phyloP scores from a whole-genome alignment of 805 yeast genomes.

The Maudiozyma barnettii region DNA sequence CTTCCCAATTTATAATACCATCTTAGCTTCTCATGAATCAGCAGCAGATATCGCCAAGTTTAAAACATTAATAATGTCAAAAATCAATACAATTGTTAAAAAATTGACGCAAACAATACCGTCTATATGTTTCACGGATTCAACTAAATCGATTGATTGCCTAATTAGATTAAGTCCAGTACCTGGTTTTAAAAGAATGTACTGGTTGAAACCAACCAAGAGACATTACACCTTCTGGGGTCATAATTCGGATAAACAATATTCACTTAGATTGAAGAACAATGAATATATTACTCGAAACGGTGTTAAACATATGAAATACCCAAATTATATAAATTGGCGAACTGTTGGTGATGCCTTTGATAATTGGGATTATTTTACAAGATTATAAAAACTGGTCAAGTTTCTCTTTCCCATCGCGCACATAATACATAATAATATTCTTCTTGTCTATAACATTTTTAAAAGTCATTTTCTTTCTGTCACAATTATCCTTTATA shows the following conservation, averaged over 20 bases:
- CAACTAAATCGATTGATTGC: slow-evolving; percentile 20
- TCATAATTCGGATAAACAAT: slow-evolving; percentile 18
- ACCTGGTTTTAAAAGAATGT: slow-evolving; percentile 25
- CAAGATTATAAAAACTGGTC: neutral
- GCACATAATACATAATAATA: neutral
- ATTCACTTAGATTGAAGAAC: slow-evolving; percentile 11
- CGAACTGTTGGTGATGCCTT: slow-evolving; percentile 20
- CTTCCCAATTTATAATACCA: slow-evolving; percentile 18
- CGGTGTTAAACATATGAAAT: slow-evolving; percentile 21
- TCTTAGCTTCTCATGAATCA: slow-evolving; percentile 11
- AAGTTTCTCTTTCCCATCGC: too few species aligned
- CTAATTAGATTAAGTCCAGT: slow-evolving; percentile 21
- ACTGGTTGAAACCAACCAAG: slow-evolving; percentile 26
- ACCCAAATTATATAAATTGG: slow-evolving; percentile 20
- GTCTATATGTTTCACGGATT: slow-evolving; percentile 13
- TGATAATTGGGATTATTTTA: slow-evolving; percentile 22
- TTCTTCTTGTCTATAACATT: neutral
- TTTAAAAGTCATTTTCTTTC: neutral
- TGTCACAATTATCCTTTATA: too few species aligned
- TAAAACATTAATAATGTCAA: slow-evolving; percentile 9
- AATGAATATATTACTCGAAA: slow-evolving; percentile 17
- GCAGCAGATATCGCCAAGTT: slow-evolving; percentile 12
- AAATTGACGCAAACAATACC: slow-evolving; percentile 17
- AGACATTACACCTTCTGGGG: slow-evolving; percentile 19
- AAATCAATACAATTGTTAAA: slow-evolving; percentile 8